These are phyloP conservation scores for Psidium guajava DNA, from an alignment of 345 rosid species.

Conservation along the genomic window DNA sequence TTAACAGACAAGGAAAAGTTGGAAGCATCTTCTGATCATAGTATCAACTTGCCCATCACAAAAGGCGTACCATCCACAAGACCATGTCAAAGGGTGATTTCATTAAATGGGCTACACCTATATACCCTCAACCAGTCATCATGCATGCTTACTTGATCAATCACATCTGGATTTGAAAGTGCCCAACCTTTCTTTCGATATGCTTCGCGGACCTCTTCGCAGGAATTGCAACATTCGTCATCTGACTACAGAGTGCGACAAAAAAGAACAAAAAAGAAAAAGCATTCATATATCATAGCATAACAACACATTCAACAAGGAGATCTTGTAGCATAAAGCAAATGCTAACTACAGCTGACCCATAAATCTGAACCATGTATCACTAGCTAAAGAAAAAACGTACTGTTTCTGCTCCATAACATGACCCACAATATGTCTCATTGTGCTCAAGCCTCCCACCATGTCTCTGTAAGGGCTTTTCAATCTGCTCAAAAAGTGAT, in stretches of 20 bases:
- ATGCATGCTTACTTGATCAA: conserved; percentile 64
- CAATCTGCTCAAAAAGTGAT: conserved; percentile 45
- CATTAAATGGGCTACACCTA: not conserved
- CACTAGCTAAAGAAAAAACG: conserved; percentile 4
- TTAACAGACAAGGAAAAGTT: not conserved
- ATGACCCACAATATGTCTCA: conserved; percentile 92
- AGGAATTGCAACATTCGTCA: conserved; percentile 78
- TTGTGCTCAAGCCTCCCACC: conserved; percentile 98
- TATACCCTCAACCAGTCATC: not conserved
- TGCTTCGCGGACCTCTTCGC: conserved; percentile 95
- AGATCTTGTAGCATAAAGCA: not conserved
- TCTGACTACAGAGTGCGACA: conserved; percentile 30
- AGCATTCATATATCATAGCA: not conserved
- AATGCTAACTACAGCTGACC: not conserved
- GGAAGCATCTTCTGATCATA: not conserved
- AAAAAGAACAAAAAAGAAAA: not conserved
- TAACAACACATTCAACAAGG: not conserved
- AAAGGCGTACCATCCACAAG: not conserved
- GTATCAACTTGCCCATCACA: not conserved
- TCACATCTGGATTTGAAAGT: conserved; percentile 60
- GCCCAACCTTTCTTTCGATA: conserved; percentile 96
- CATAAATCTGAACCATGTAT: not conserved
- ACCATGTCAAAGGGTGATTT: not conserved
- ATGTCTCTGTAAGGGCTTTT: conserved; percentile 86
- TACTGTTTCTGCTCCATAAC: conserved; percentile 88